Conservation (phyloP, 495 filamentous ascomycete species). For the Neurospora sp. region DNA sequence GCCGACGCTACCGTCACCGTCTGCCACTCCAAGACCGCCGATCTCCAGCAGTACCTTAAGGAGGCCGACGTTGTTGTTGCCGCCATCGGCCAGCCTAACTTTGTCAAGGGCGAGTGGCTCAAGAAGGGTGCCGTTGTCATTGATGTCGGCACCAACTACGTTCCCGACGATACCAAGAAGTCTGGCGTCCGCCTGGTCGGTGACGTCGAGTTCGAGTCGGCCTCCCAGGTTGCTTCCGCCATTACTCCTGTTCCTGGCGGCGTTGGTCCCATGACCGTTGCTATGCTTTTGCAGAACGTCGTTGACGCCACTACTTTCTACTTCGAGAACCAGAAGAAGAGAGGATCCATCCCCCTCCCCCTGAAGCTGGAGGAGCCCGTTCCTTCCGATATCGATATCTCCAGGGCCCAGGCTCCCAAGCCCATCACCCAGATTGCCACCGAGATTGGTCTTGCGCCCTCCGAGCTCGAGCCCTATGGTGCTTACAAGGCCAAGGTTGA, state of each 20-base stretch:
- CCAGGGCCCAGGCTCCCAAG: slow-evolving; percentile 81
- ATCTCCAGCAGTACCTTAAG: slow-evolving; percentile 64
- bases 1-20: slow-evolving; percentile 94
- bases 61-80: slow-evolving; percentile 82
- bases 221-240: slow-evolving; percentile 76
- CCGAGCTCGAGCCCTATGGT: slow-evolving; percentile 90
- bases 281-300: slow-evolving; percentile 93
- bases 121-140: slow-evolving; percentile 92
- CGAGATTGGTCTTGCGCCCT: slow-evolving; percentile 74
- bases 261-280: slow-evolving; percentile 97
- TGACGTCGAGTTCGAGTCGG: slow-evolving; percentile 87
- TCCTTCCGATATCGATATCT: slow-evolving; percentile 90
- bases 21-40: slow-evolving; percentile 79
- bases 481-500: slow-evolving; percentile 93
- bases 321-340: slow-evolving; percentile 70
- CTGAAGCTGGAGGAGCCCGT: slow-evolving; percentile 66
- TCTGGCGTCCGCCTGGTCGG: slow-evolving; percentile 90
- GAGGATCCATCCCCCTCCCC: slow-evolving; percentile 68
- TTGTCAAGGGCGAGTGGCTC: slow-evolving; percentile 90
- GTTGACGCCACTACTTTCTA: slow-evolving; percentile 70
- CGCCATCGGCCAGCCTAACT: slow-evolving; percentile 78
- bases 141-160: slow-evolving; percentile 95
- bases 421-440: slow-evolving; percentile 71
- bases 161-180: slow-evolving; percentile 88
- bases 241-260: slow-evolving; percentile 97